A percentile compares a stretch with the other conserved stretches of the same genome.
phyloP scores from a whole-genome alignment of 2,329 filamentous ascomycete species.

The Trichocomaceae sp. region DNA sequence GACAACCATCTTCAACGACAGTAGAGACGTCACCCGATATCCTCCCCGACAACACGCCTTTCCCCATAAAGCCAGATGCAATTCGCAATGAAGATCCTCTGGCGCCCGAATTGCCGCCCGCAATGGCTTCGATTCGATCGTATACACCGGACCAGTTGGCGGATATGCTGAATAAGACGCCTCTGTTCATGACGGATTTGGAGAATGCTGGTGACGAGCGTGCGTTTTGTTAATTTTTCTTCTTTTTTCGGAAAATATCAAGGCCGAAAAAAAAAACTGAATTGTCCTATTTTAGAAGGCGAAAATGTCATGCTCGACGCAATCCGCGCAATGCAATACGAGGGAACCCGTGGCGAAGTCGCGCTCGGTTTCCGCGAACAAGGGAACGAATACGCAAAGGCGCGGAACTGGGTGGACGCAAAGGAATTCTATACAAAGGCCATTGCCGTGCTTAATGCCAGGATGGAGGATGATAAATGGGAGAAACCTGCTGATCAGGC shows the following conservation, averaged over 20 bases:
- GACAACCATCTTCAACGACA: conserved; percentile 11
- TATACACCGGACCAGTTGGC: conserved; percentile 56
- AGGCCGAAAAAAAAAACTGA: too few species aligned
- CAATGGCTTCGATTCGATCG: conserved; percentile 51
- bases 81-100: conserved; percentile 26
- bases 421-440: conserved; percentile 88
- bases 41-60: conserved; percentile 26
- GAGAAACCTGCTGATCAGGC: conserved; percentile 47
- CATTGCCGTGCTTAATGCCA: conserved; percentile 59
- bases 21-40: not conserved
- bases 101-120: conserved; percentile 49
- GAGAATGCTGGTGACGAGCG: conserved; percentile 55
- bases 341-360: conserved; percentile 81
- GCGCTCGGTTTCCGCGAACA: conserved; percentile 79
- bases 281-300: conserved; percentile 36
- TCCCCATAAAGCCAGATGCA: conserved; percentile 34
- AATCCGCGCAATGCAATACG: conserved; percentile 82
- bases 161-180: conserved; percentile 61
- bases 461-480: conserved; percentile 50
- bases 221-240: conserved; percentile 18
- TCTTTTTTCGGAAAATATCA: not conserved
- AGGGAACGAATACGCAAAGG: conserved; percentile 80
- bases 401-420: conserved; percentile 70
- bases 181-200: conserved; percentile 93
- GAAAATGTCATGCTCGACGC: conserved; percentile 82